These are phyloP conservation scores for Nemania sp. DNA, from an alignment of 2,329 filamentous ascomycete genomes.

Conservation along the genomic window DNA sequence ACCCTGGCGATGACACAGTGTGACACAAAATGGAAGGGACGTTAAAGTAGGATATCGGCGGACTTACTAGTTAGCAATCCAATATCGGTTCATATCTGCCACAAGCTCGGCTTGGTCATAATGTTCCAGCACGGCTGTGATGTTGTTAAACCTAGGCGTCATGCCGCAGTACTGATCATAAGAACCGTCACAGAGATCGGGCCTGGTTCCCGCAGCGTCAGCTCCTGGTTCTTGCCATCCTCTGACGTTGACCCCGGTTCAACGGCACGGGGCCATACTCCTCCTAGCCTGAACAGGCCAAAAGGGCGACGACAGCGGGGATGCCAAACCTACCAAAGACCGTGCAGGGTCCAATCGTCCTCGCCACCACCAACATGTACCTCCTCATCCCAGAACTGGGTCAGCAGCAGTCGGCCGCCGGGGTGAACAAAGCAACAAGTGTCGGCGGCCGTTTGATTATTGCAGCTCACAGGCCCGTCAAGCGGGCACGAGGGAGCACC, in stretches of 20 bases:
- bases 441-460: slow-evolving; percentile 44
- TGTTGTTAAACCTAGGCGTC: slow-evolving; percentile 49
- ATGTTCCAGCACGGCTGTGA: slow-evolving; percentile 47
- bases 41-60: neutral
- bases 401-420: slow-evolving; percentile 47
- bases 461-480: slow-evolving; percentile 48
- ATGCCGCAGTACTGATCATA: slow-evolving; percentile 50
- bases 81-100: slow-evolving; percentile 49
- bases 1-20: neutral
- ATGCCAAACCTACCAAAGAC: slow-evolving; percentile 50
- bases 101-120: slow-evolving; percentile 47
- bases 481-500: slow-evolving; percentile 47
- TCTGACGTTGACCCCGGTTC: neutral
- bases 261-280: neutral
- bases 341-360: slow-evolving; percentile 51
- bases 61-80: slow-evolving; percentile 47
- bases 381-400: slow-evolving; percentile 51
- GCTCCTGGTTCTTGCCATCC: neutral
- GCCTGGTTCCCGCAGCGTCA: slow-evolving; percentile 38
- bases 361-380: slow-evolving; percentile 47
- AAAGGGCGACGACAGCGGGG: too few relatives aligned
- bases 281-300: neutral
- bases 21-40: neutral
- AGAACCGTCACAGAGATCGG: slow-evolving; percentile 50
- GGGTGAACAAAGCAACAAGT: slow-evolving; percentile 51